A percentile compares a stretch with the other conserved stretches of the same genome.
Evolutionary conservation across 345 rosid species (phyloP).

Genomic region (Xanthoceras sorbifolium): DNA sequence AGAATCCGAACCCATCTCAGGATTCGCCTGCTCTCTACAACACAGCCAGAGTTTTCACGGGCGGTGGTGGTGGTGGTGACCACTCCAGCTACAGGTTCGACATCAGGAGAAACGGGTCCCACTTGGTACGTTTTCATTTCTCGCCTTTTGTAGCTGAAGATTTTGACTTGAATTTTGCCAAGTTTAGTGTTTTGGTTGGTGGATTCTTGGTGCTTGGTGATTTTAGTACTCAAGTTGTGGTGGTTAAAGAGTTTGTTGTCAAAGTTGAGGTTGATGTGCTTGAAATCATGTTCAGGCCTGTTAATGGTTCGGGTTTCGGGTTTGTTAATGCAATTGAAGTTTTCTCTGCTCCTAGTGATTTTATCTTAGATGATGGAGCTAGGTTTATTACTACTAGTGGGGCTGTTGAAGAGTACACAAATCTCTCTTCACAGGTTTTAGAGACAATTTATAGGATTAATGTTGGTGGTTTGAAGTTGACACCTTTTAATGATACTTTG

Average conservation of each 20-base stretch:
- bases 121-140: conserved; percentile 93
- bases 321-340: conserved; percentile 83
- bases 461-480: conserved; percentile 79
- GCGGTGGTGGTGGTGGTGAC: not conserved
- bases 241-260: conserved; percentile 60
- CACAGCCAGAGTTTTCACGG: conserved; percentile 67
- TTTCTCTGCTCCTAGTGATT: conserved; percentile 67
- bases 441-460: conserved; percentile 84
- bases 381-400: conserved; percentile 44
- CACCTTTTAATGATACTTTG: conserved; percentile 87
- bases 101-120: conserved; percentile 52
- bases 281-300: conserved; percentile 53
- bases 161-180: conserved; percentile 52
- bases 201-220: conserved; percentile 48
- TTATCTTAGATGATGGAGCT: conserved; percentile 67
- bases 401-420: conserved; percentile 44
- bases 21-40: conserved; percentile 54
- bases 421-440: conserved; percentile 61
- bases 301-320: conserved; percentile 46
- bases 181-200: conserved; percentile 56
- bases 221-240: conserved; percentile 40
- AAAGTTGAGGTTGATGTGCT: conserved; percentile 40
- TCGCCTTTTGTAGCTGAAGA: conserved; percentile 61
- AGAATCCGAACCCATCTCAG: conserved; percentile 55
- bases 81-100: conserved; percentile 49